phyloP scores from a whole-genome alignment of 2,329 filamentous ascomycete genomes.

The Monilinia polystroma region DNA sequence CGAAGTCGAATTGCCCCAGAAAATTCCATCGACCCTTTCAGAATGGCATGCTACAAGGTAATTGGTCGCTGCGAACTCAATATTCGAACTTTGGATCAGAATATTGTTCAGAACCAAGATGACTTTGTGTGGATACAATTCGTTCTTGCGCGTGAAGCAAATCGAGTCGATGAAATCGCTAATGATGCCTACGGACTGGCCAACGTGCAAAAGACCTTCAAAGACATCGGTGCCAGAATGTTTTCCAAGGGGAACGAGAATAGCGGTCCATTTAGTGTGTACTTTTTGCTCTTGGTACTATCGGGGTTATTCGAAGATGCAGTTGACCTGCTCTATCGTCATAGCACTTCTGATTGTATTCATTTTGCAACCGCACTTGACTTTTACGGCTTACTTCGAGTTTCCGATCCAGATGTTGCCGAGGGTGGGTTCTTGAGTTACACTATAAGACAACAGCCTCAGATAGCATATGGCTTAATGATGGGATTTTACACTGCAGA shows the following conservation, averaged over 20 bases:
- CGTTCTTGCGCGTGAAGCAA: slow-evolving; percentile 65
- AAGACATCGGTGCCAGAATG: slow-evolving; percentile 86
- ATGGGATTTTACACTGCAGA: slow-evolving; percentile 94
- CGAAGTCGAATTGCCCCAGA: slow-evolving; percentile 80
- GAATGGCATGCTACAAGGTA: slow-evolving; percentile 97
- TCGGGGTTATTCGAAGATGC: slow-evolving; percentile 94
- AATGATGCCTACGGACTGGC: slow-evolving; percentile 63
- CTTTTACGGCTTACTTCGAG: slow-evolving; percentile 85
- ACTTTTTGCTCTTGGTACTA: slow-evolving; percentile 88
- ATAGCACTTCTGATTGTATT: slow-evolving; percentile 89
- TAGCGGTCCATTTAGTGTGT: slow-evolving; percentile 78
- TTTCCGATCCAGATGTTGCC: slow-evolving; percentile 74
- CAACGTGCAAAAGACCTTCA: slow-evolving; percentile 75
- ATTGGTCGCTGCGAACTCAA: slow-evolving; percentile 75
- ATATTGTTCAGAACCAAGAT: slow-evolving; percentile 53
- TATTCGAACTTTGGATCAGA: slow-evolving; percentile 61
- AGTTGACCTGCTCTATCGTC: slow-evolving; percentile 84
- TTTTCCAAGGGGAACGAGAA: slow-evolving; percentile 76
- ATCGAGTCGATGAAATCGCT: slow-evolving; percentile 62
- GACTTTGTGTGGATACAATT: slow-evolving; percentile 74
- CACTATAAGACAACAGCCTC: slow-evolving; percentile 68
- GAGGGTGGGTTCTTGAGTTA: slow-evolving; percentile 68
- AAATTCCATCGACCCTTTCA: slow-evolving; percentile 87
- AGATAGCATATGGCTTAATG: slow-evolving; percentile 93
- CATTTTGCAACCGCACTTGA: slow-evolving; percentile 90